A percentile compares a stretch with the other conserved stretches of the same genome.
Conservation (phyloP, 768 basidiomycete genomes). For the Roridomyces roridus region DNA sequence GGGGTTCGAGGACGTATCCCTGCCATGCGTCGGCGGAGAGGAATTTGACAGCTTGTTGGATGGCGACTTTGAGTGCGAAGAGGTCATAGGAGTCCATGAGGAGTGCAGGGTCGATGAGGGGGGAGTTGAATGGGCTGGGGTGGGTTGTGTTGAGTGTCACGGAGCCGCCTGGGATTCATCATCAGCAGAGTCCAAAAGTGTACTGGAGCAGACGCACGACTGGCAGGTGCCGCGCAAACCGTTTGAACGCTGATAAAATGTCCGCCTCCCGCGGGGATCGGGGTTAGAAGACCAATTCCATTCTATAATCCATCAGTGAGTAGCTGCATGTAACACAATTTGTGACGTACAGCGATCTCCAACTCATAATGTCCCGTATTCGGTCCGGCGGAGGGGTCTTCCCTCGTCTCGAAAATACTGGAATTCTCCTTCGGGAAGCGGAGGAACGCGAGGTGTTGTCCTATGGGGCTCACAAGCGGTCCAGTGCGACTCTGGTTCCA, state of each 20-base stretch:
- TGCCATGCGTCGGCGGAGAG: slow-evolving; percentile 33
- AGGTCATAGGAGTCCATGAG: slow-evolving; percentile 30
- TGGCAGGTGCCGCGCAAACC: slow-evolving; percentile 11
- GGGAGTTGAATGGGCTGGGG: slow-evolving; percentile 25
- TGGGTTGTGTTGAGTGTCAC: slow-evolving; percentile 32
- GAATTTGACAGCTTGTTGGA: slow-evolving; percentile 32
- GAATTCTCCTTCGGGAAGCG: slow-evolving; percentile 23
- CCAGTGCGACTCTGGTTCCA: slow-evolving; percentile 33
- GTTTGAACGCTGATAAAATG: slow-evolving; percentile 15
- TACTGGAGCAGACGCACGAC: slow-evolving; percentile 12
- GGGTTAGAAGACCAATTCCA: slow-evolving; percentile 8
- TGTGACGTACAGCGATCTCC: slow-evolving; percentile 6
- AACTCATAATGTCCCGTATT: slow-evolving; percentile 34
- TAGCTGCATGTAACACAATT: neutral
- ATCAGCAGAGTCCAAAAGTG: neutral
- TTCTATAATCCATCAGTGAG: neutral
- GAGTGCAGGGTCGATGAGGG: slow-evolving; percentile 34
- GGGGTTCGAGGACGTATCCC: slow-evolving; percentile 30
- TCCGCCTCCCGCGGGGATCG: slow-evolving; percentile 6
- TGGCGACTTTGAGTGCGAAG: slow-evolving; percentile 32
- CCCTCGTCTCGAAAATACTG: slow-evolving; percentile 10
- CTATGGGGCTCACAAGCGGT: slow-evolving; percentile 28
- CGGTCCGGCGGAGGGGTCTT: slow-evolving; percentile 32
- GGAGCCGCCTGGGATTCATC: slow-evolving; percentile 27
- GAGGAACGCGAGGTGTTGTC: slow-evolving; percentile 24